Percentiles rank a stretch among this genome's conserved stretches.
These are phyloP conservation scores for Thinopyrum elongatum DNA, from an alignment of 176 grass and related monocot species.

Conservation along the genomic window DNA sequence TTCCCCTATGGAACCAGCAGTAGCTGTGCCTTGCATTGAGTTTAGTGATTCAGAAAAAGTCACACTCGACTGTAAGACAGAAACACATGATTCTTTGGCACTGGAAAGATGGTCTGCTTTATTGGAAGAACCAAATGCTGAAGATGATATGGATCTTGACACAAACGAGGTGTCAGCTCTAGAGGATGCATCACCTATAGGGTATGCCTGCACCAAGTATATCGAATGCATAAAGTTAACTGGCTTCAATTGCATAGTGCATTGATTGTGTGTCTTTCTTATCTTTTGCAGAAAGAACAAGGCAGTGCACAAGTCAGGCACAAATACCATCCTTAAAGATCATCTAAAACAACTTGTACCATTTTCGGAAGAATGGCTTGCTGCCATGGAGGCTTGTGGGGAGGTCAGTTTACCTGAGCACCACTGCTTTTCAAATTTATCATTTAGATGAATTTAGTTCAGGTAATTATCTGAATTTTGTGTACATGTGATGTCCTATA, in stretches of 20 bases:
- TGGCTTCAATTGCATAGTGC: constrained; percentile 18
- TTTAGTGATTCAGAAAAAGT: background rate
- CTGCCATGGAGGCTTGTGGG: constrained; percentile 63
- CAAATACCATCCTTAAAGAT: constrained; percentile 39
- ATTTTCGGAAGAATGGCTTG: constrained; percentile 94
- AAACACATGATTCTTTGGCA: background rate
- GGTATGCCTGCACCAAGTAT: constrained; percentile 33
- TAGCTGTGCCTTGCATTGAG: background rate
- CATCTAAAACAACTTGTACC: constrained; percentile 50
- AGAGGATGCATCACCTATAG: constrained; percentile 2
- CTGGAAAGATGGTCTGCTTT: constrained; percentile 4
- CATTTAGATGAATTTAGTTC: background rate
- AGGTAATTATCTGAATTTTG: constrained; percentile 18
- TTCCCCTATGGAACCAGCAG: constrained; percentile 8
- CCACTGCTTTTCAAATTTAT: background rate
- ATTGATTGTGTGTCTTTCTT: constrained; percentile 27
- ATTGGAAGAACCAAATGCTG: constrained; percentile 8
- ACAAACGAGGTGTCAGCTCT: constrained; percentile 29
- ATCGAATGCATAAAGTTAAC: background rate
- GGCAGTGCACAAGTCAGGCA: background rate
- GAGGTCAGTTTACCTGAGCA: constrained; percentile 59
- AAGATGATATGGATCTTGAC: constrained; percentile 43
- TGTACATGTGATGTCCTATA: background rate
- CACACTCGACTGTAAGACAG: background rate
- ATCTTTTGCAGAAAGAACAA: constrained; percentile 43